phyloP scores from a whole-genome alignment of 1,139 yeast genomes.

The Yamadazyma atmosphaerica region DNA sequence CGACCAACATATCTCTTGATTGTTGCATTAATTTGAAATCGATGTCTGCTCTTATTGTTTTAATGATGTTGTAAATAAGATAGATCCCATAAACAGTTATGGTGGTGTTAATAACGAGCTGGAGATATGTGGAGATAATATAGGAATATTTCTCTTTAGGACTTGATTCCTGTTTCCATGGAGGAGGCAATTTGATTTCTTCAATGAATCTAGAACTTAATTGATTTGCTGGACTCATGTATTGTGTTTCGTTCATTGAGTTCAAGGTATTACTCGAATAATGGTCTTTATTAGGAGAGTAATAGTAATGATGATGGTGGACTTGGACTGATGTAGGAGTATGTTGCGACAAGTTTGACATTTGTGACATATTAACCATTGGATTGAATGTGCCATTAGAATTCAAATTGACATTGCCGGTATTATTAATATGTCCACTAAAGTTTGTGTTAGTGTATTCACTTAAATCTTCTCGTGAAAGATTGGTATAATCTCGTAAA shows the following conservation, averaged over 20 bases:
- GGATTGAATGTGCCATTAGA: neutral
- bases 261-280: neutral
- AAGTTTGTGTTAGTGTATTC: slow-evolving; percentile 4
- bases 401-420: neutral
- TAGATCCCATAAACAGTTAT: slow-evolving; percentile 45
- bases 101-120: slow-evolving; percentile 47
- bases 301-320: slow-evolving; percentile 19
- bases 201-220: slow-evolving; percentile 2
- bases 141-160: slow-evolving; percentile 50
- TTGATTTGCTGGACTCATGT: slow-evolving; percentile 9
- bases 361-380: slow-evolving; percentile 1
- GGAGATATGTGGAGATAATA: slow-evolving; percentile 58
- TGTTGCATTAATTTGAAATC: slow-evolving; percentile 45
- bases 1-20: slow-evolving; percentile 34
- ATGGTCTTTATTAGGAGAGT: slow-evolving; percentile 13
- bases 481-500: slow-evolving; percentile 2
- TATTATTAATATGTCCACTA: neutral
- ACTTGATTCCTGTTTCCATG: slow-evolving; percentile 43
- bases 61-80: slow-evolving; percentile 41
- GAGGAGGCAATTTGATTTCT: slow-evolving; percentile 39
- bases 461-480: slow-evolving; percentile 1
- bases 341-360: slow-evolving; percentile 3
- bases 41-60: slow-evolving; percentile 55
- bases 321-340: slow-evolving; percentile 16
- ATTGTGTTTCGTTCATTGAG: slow-evolving; percentile 9